phyloP scores from a whole-genome alignment of 2,329 filamentous ascomycete species.

The Lachnellula hyalina region DNA sequence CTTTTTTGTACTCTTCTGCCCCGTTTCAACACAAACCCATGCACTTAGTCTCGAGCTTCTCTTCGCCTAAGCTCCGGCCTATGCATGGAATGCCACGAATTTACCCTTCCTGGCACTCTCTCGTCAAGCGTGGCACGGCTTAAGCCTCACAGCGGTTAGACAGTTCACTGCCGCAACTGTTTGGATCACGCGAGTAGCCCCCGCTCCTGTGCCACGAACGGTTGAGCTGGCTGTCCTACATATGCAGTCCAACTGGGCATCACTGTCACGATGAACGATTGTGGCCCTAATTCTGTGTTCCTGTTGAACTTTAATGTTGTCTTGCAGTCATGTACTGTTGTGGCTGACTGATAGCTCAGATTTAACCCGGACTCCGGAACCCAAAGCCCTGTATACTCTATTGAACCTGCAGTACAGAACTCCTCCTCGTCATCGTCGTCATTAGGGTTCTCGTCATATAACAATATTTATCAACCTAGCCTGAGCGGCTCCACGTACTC shows the following conservation, averaged over 20 bases:
- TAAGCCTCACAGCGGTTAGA: constrained; percentile 26
- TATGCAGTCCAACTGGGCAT: constrained; percentile 26
- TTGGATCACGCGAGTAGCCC: constrained; percentile 28
- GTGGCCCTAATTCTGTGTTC: constrained; percentile 8
- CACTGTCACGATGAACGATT: constrained; percentile 15
- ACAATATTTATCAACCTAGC: constrained; percentile 26
- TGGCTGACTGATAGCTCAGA: constrained; percentile 31
- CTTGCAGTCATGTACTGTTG: constrained; percentile 22
- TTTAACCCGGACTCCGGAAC: constrained; percentile 29
- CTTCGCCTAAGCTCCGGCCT: constrained; percentile 17
- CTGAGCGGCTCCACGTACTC: constrained; percentile 29
- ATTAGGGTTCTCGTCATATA: constrained; percentile 27
- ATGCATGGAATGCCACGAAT: constrained; percentile 25
- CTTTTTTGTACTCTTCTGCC: constrained; percentile 10
- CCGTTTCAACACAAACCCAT: constrained; percentile 11
- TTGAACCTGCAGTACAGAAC: constrained; percentile 28
- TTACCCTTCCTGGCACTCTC: constrained; percentile 17
- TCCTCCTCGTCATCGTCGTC: constrained; percentile 23
- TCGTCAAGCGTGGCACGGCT: constrained; percentile 25
- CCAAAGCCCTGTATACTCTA: constrained; percentile 31
- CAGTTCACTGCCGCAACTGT: constrained; percentile 17
- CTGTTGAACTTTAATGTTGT: constrained; percentile 27
- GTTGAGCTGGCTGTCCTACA: constrained; percentile 29
- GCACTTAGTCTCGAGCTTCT: constrained; percentile 13
- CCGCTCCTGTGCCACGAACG: constrained; percentile 23